Percentiles rank a stretch among this genome's conserved stretches.
phyloP scores from a whole-genome alignment of 345 rosid genomes.

The Citrus australasica region DNA sequence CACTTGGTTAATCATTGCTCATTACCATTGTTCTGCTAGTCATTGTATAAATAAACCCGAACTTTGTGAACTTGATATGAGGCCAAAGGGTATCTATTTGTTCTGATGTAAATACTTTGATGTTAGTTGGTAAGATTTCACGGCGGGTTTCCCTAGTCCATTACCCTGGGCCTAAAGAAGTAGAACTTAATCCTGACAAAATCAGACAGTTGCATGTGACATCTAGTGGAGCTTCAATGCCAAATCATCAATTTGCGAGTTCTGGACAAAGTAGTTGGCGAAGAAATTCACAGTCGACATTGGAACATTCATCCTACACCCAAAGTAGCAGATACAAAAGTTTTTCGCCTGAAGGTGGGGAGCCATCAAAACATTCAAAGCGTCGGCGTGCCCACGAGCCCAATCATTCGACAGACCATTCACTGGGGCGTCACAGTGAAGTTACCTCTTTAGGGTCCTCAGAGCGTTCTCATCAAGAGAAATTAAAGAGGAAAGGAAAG shows the following conservation, averaged over 20 bases:
- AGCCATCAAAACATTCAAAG: constrained; percentile 32
- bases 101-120: neutral
- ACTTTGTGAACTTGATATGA: neutral
- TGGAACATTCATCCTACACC: constrained; percentile 31
- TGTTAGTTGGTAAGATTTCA: constrained; percentile 58
- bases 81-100: neutral
- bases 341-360: constrained; percentile 25
- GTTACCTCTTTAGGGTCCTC: constrained; percentile 32
- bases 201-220: constrained; percentile 13
- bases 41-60: neutral
- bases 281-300: constrained; percentile 23
- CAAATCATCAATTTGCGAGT: constrained; percentile 26
- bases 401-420: constrained; percentile 19
- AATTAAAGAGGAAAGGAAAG: constrained; percentile 33
- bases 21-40: neutral
- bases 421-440: constrained; percentile 12
- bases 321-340: constrained; percentile 47
- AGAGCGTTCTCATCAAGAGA: constrained; percentile 22
- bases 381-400: constrained; percentile 23
- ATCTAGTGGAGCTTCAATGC: constrained; percentile 32
- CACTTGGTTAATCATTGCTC: neutral
- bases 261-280: constrained; percentile 28
- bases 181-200: constrained; percentile 21
- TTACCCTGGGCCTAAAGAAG: constrained; percentile 62
- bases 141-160: constrained; percentile 56